A percentile compares a stretch with the other conserved stretches of the same genome.
Evolutionary conservation across 306 rosid genomes (phyloP).

Genomic region (Quercus agrifolia): DNA sequence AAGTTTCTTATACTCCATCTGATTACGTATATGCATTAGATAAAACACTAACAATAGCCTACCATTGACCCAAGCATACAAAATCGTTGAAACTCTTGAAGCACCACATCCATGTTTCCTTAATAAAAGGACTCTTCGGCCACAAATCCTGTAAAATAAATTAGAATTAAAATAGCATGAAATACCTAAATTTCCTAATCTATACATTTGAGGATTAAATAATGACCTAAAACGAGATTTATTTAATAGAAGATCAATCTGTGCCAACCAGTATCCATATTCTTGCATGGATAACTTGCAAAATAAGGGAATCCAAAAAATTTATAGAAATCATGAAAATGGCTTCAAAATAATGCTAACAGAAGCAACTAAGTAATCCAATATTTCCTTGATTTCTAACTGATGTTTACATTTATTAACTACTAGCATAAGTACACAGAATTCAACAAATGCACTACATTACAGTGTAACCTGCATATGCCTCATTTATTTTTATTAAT

Average conservation of each 20-base stretch:
- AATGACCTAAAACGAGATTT: no score
- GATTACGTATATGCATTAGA: neutral
- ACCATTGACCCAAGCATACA: no score
- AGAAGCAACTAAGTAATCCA: neutral
- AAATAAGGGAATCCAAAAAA: no score
- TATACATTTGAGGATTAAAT: no score
- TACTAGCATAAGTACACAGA: neutral
- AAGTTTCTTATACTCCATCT: neutral
- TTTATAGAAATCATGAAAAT: neutral
- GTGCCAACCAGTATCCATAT: no score
- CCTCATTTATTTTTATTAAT: no score
- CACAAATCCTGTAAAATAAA: neutral
- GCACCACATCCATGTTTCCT: neutral
- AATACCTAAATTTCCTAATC: neutral
- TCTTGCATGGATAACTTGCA: no score
- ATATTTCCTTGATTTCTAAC: neutral
- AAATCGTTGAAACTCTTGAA: neutral
- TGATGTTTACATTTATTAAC: neutral
- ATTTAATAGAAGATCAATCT: no score
- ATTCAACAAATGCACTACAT: neutral
- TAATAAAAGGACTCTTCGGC: neutral
- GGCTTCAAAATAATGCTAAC: neutral
- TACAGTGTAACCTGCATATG: neutral
- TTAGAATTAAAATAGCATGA: neutral
- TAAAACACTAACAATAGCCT: neutral